Percentiles rank a stretch among this genome's conserved stretches.
phyloP scores from a whole-genome alignment of 2,329 filamentous ascomycete genomes.

The Fusarium domesticum region DNA sequence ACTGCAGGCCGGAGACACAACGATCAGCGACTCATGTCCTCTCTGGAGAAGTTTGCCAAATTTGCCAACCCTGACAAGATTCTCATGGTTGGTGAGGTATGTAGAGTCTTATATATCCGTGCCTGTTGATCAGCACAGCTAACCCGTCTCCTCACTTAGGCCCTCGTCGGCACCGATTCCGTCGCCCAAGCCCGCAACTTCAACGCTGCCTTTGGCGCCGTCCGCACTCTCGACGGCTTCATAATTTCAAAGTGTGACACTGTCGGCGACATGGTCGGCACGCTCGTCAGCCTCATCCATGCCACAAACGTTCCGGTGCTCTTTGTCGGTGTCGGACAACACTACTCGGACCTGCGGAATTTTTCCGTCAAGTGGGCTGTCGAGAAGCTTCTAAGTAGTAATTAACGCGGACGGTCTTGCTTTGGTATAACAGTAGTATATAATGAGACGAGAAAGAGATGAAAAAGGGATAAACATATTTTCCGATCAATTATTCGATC shows the following conservation, averaged over 20 bases:
- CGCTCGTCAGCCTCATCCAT: constrained; percentile 94
- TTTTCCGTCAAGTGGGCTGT: constrained; percentile 70
- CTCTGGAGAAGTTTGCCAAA: constrained; percentile 94
- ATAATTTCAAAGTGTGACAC: constrained; percentile 99
- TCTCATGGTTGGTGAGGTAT: constrained; percentile 76
- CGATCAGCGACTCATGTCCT: constrained; percentile 92
- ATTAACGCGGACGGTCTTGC: constrained; percentile 28
- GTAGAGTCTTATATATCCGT: constrained; percentile 13
- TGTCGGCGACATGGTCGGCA: constrained; percentile 97
- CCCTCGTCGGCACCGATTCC: constrained; percentile 90
- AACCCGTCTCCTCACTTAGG: constrained; percentile 40
- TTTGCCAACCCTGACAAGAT: constrained; percentile 97
- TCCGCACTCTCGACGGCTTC: constrained; percentile 84
- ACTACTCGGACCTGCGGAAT: constrained; percentile 66
- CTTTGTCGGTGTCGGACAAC: constrained; percentile 75
- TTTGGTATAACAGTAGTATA: background rate
- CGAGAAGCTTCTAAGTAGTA: constrained; percentile 58
- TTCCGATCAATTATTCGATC: too few species aligned
- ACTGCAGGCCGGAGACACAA: constrained; percentile 95
- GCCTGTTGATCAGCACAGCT: constrained; percentile 13
- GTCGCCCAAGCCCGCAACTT: constrained; percentile 97
- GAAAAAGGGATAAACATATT: too few species aligned
- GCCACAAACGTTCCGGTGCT: constrained; percentile 94
- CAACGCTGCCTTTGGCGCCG: constrained; percentile 83
- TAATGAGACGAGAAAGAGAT: background rate